A percentile compares a stretch with the other conserved stretches of the same genome.
These are phyloP conservation scores for Actinomortierella wolfii DNA, from an alignment of 371 early-diverging fungal species.

Conservation along the genomic window DNA sequence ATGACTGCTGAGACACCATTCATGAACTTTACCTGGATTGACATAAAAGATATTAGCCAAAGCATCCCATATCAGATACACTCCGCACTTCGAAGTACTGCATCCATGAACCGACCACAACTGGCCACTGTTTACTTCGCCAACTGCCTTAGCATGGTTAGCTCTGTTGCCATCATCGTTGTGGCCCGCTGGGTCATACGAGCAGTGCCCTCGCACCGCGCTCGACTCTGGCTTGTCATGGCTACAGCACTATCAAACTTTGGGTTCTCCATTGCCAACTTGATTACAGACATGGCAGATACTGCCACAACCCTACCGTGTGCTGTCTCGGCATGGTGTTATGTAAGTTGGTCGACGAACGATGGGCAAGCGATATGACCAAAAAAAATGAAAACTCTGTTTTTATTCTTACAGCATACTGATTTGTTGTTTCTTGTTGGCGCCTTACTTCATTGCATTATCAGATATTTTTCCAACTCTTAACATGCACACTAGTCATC, in stretches of 20 bases:
- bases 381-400: not conserved
- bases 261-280: slow-evolving; percentile 29
- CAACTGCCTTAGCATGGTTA: slow-evolving; percentile 30
- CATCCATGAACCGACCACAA: not conserved
- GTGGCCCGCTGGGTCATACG: slow-evolving; percentile 16
- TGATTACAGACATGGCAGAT: slow-evolving; percentile 17
- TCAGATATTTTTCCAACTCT: slow-evolving; percentile 38
- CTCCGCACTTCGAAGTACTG: too few relatives aligned
- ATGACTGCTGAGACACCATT: too few relatives aligned
- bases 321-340: slow-evolving; percentile 38
- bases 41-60: not conserved
- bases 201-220: slow-evolving; percentile 24
- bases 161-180: slow-evolving; percentile 26
- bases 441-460: not conserved
- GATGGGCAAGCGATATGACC: not conserved
- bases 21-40: too few relatives aligned
- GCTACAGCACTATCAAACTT: slow-evolving; percentile 36
- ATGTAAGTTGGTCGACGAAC: slow-evolving; percentile 16
- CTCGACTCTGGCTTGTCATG: slow-evolving; percentile 29
- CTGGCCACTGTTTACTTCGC: slow-evolving; percentile 1
- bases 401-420: too few relatives aligned
- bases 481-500: slow-evolving; percentile 37
- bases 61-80: not conserved
- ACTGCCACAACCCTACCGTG: slow-evolving; percentile 8
- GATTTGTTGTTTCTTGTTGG: not conserved